A percentile compares a stretch with the other conserved stretches of the same genome.
Evolutionary conservation across 176 grass and related monocot genomes (phyloP).

Genomic region (Aegilops longissima): DNA sequence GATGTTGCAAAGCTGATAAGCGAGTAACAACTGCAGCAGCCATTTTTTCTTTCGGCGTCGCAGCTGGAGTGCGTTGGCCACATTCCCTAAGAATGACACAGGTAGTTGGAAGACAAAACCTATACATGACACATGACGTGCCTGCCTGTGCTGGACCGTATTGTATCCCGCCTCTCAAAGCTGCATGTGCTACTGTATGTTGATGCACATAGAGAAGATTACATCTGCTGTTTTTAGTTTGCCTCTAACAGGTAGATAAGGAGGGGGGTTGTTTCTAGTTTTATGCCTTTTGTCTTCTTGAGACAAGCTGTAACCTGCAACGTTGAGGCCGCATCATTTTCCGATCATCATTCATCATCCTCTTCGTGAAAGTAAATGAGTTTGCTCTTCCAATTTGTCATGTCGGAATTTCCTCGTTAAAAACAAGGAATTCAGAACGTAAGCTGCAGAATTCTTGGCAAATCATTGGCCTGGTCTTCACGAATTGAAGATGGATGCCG

Average conservation of each 20-base stretch:
- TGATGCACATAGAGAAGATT: conserved; percentile 57
- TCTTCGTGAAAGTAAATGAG: background rate
- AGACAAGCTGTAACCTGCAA: conserved; percentile 32
- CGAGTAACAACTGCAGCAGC: conserved; percentile 28
- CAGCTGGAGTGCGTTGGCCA: conserved; percentile 7
- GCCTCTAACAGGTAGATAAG: conserved; percentile 51
- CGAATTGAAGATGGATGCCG: no score
- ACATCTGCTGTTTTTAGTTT: conserved; percentile 45
- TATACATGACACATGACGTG: background rate
- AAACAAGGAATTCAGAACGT: background rate
- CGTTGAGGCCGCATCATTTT: background rate
- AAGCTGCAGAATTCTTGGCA: background rate
- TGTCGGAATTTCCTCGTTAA: background rate
- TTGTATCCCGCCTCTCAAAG: conserved; percentile 5
- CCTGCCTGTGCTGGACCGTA: conserved; percentile 18
- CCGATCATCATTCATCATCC: conserved; percentile 21
- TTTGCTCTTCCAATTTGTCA: background rate
- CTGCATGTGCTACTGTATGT: conserved; percentile 37
- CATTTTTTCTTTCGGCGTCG: conserved; percentile 19
- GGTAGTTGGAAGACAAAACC: conserved; percentile 6
- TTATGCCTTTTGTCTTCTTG: background rate
- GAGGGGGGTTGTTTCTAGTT: background rate
- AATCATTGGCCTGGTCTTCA: no score
- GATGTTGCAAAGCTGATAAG: conserved; percentile 23
- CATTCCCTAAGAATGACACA: conserved; percentile 24